Percentiles rank a stretch among this genome's conserved stretches.
Conservation (phyloP, 2,329 filamentous ascomycete species). For the Botrytis fabae region DNA sequence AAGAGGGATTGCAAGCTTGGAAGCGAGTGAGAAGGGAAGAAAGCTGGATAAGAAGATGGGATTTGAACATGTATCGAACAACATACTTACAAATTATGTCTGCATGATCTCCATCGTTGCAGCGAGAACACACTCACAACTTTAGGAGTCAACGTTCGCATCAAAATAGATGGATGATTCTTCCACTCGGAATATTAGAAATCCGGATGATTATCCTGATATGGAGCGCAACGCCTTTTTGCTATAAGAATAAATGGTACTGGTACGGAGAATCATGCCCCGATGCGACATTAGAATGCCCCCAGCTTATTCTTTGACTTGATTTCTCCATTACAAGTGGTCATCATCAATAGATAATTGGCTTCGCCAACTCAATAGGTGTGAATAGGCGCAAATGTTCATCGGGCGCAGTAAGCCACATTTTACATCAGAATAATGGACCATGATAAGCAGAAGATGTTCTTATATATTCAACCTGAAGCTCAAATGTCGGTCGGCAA, state of each 20-base stretch:
- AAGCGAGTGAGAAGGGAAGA: no score
- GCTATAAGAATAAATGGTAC: neutral
- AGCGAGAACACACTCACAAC: neutral
- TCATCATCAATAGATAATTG: neutral
- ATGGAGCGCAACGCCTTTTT: neutral
- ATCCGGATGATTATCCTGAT: conserved; percentile 2
- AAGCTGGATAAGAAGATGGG: no score
- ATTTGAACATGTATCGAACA: neutral
- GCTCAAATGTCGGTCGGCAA: neutral
- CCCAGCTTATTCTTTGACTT: neutral
- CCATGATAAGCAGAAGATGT: neutral
- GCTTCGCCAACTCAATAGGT: neutral
- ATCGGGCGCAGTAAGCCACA: neutral
- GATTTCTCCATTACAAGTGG: neutral
- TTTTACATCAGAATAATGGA: neutral
- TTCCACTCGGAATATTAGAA: neutral
- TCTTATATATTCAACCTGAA: neutral
- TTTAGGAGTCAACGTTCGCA: neutral
- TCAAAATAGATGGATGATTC: neutral
- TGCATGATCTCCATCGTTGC: neutral
- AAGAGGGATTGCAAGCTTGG: no score
- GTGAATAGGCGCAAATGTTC: neutral
- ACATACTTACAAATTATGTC: neutral
- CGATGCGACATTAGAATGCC: neutral
- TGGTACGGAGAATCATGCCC: neutral